Conservation (phyloP, 192 early-diverging fungal species). For the Backusella macrospora region DNA sequence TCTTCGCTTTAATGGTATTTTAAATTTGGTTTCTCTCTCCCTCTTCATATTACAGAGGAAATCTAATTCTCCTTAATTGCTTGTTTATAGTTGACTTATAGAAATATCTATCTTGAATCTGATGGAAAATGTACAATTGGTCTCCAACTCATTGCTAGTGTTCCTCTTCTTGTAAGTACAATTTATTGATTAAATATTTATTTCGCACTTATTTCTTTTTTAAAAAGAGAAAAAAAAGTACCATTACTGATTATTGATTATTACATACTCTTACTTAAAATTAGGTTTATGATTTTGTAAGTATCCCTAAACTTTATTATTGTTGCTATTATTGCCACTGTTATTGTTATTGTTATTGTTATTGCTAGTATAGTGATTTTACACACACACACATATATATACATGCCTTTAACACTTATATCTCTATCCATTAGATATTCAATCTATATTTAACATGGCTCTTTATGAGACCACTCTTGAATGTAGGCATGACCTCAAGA, state of each 20-base stretch:
- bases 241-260: not conserved
- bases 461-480: conserved; percentile 38
- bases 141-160: conserved; percentile 29
- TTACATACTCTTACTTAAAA: not conserved
- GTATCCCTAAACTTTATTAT: not conserved
- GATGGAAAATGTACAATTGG: conserved; percentile 42
- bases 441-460: conserved; percentile 43
- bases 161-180: conserved; percentile 43
- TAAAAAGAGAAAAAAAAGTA: not conserved
- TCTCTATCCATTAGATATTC: conserved; percentile 27
- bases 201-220: not conserved
- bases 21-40: not conserved
- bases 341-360: not conserved
- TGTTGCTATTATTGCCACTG: not conserved
- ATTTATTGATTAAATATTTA: not conserved
- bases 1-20: conserved; percentile 45
- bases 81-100: conserved; percentile 28
- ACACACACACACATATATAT: not conserved
- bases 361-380: not conserved
- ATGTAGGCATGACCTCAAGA: conserved; percentile 19
- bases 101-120: conserved; percentile 29
- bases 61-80: not conserved
- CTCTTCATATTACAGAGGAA: not conserved
- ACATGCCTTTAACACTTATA: not conserved
- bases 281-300: conserved; percentile 44